Evolutionary conservation across 2,329 filamentous ascomycete genomes (phyloP), one percentile per base, ranked within the genome.

Genomic region (Pseudocercospora fuligena): DNA sequence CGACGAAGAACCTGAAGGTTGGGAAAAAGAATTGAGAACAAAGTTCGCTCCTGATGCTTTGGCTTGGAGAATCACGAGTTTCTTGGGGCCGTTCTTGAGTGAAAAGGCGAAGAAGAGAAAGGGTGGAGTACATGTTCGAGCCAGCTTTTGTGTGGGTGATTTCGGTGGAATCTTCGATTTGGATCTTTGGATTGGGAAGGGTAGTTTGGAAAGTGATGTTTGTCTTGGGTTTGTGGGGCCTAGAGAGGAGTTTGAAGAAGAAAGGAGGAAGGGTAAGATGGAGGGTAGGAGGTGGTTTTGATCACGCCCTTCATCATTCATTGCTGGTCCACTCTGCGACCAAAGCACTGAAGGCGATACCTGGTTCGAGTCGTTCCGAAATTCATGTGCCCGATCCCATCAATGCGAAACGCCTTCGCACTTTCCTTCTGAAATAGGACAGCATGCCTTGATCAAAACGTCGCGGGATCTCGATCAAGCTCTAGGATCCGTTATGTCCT

Each of bases 201-300:
- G 73, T 4, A 66, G 64, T 2, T n/a, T 71, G 29, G 72, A 70
- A 2, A 70, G 74, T 25, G 78, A 81, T 72, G 74, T 79, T 57
- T 78, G 81, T 62, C 58, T 82, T 58, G 77, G 77, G 36, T 82
- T 79, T 69, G 72, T 78, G 40, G 81, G 80, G 9, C 82, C 82
- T 7, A 77, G 81, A 59, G 81, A 82, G 70, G 81, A 84, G 66
- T 71, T 77, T 2, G 81, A 83, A 73, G 70, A 68, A 58, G 76
- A 76, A 51, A 74, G 81, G 64, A 78, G 80, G 72, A 78, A 73
- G 75, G 73, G 75, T 23, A 84, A 84, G 74, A 66, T 83, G 67
- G 78, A 80, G 64, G 69, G 65, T 21, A 76, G 82, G 69, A 64
- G 78, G 61, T 84, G 82, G 82, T 84, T 84, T 68, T 83, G 68